phyloP scores from a whole-genome alignment of 2,329 filamentous ascomycete species.

The Mycosphaerelloides madeirae region DNA sequence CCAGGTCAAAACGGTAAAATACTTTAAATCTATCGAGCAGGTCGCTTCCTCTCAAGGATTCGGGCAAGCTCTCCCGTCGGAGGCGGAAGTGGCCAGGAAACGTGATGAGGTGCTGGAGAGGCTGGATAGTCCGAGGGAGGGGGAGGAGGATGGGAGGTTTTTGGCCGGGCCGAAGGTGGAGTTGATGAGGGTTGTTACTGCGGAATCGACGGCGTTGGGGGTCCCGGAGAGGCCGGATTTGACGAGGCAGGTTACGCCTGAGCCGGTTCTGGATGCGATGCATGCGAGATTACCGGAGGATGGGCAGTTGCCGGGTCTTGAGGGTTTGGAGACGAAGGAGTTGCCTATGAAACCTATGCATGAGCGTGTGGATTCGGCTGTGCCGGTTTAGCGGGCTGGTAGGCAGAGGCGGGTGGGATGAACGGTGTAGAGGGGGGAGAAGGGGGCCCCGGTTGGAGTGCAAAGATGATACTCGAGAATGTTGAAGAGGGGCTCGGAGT shows the following conservation, averaged over 20 bases:
- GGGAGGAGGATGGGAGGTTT: conserved; percentile 20
- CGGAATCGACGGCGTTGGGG: conserved; percentile 24
- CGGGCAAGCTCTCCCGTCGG: conserved; percentile 39
- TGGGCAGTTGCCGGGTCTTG: conserved; percentile 10
- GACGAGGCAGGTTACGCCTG: conserved; percentile 29
- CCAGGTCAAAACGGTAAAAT: conserved; percentile 42
- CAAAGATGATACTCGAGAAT: too few relatives aligned
- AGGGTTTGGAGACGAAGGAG: conserved; percentile 29
- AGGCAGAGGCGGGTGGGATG: too few relatives aligned
- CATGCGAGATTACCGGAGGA: conserved; percentile 24
- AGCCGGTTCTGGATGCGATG: conserved; percentile 35
- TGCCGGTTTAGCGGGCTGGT: too few relatives aligned
- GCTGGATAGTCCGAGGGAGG: conserved; percentile 29
- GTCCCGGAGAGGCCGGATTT: conserved; percentile 17
- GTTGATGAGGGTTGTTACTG: conserved; percentile 18
- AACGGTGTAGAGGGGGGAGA: too few relatives aligned
- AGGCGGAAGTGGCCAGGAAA: conserved; percentile 29
- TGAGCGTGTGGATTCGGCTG: conserved; percentile 29
- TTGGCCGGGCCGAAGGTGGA: conserved; percentile 15
- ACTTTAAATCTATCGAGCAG: conserved; percentile 49
- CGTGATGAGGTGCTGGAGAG: conserved; percentile 34
- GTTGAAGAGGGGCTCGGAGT: too few relatives aligned
- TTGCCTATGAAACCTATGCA: conserved; percentile 30
- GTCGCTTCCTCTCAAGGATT: conserved; percentile 43
- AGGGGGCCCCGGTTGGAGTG: too few relatives aligned